Evolutionary conservation across 257 asterid genomes (phyloP).

Genomic region (Knoxia roxburghii): DNA sequence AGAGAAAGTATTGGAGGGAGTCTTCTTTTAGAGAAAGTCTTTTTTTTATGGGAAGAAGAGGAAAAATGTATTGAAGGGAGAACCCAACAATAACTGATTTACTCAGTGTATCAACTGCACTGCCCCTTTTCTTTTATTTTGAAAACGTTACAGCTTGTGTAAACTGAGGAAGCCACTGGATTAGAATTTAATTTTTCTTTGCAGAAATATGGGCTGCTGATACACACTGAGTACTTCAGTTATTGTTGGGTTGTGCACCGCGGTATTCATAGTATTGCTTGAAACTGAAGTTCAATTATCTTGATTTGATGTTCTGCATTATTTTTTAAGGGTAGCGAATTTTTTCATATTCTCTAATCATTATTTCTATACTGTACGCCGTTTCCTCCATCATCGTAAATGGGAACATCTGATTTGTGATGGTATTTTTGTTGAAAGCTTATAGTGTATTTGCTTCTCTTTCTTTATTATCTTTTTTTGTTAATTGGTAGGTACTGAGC

Average conservation of each 20-base stretch:
- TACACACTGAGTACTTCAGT: background rate
- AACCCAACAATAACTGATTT: no score
- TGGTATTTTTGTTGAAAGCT: background rate
- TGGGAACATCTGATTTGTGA: background rate
- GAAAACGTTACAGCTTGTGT: background rate
- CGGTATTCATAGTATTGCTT: background rate
- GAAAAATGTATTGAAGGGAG: no score
- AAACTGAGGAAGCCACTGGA: no score
- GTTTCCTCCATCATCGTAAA: background rate
- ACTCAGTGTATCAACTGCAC: no score
- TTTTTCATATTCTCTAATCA: background rate
- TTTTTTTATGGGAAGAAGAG: no score
- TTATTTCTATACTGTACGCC: background rate
- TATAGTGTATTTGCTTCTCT: background rate
- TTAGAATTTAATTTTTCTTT: no score
- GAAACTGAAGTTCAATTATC: background rate
- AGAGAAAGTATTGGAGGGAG: no score
- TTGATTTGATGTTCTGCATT: background rate
- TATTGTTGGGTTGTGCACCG: background rate
- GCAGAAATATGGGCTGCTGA: background rate
- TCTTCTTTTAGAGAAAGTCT: no score
- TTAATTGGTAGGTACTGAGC: constrained; percentile 57
- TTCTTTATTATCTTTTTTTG: background rate
- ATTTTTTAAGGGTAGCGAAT: background rate
- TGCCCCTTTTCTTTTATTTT: constrained; percentile 1